A percentile compares a stretch with the other conserved stretches of the same genome.
Evolutionary conservation across 2,329 filamentous ascomycete species (phyloP).

Genomic region (Monilinia polystroma): DNA sequence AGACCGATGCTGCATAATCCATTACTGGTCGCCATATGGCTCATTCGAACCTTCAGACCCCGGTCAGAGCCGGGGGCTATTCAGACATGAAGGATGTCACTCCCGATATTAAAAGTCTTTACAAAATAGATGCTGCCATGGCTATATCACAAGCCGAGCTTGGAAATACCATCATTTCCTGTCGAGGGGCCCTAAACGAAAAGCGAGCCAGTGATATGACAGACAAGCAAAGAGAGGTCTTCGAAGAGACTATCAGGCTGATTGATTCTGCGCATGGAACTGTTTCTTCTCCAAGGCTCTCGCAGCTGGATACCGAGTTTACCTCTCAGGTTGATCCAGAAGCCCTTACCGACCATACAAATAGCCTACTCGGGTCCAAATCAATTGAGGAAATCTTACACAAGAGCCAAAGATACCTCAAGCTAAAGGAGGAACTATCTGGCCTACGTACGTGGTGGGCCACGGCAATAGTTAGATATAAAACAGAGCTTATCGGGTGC

Average conservation of each 20-base stretch:
- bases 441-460: background rate
- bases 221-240: background rate
- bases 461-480: background rate
- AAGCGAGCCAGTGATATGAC: background rate
- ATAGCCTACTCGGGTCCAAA: too few species aligned
- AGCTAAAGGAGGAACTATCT: background rate
- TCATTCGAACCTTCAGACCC: background rate
- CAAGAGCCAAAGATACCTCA: background rate
- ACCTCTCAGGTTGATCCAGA: background rate
- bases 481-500: background rate
- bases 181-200: background rate
- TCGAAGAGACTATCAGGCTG: background rate
- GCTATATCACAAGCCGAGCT: background rate
- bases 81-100: background rate
- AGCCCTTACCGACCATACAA: too few species aligned
- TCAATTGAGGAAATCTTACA: background rate
- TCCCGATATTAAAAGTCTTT: background rate
- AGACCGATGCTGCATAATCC: background rate
- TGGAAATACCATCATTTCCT: background rate
- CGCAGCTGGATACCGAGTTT: background rate
- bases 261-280: background rate
- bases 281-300: background rate
- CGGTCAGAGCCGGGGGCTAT: background rate
- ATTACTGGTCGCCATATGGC: background rate
- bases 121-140: background rate